Conservation (phyloP, 2,329 filamentous ascomycete species). For the Orbilia brochopaga region DNA sequence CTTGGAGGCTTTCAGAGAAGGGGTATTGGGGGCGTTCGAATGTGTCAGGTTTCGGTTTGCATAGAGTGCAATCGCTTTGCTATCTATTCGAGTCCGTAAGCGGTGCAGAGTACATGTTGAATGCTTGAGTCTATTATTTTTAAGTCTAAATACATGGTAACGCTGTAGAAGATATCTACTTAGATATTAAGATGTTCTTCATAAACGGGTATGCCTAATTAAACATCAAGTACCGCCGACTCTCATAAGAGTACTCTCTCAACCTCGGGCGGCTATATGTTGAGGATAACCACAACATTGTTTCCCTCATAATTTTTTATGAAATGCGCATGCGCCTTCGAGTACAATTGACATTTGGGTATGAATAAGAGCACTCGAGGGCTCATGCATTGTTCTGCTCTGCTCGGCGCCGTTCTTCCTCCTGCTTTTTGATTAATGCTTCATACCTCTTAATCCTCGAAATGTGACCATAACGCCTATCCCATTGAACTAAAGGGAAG, state of each 20-base stretch:
- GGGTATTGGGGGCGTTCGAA: slow-evolving; percentile 15
- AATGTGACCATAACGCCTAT: slow-evolving; percentile 62
- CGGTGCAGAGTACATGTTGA: not conserved
- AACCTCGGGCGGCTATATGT: too few relatives aligned
- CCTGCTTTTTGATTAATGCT: slow-evolving; percentile 22
- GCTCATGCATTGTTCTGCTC: slow-evolving; percentile 2
- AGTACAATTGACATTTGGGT: too few relatives aligned
- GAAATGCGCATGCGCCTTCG: not conserved
- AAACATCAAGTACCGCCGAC: too few relatives aligned
- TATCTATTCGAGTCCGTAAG: not conserved
- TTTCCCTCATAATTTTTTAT: too few relatives aligned
- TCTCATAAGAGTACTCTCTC: too few relatives aligned
- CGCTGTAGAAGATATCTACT: too few relatives aligned
- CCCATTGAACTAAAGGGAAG: slow-evolving; percentile 62
- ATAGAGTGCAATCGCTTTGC: not conserved
- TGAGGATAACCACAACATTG: too few relatives aligned
- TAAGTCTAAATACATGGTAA: not conserved
- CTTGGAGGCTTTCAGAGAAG: slow-evolving; percentile 12
- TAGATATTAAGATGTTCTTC: too few relatives aligned
- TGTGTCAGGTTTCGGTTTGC: slow-evolving; percentile 7
- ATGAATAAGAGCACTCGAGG: too few relatives aligned
- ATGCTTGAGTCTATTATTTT: not conserved
- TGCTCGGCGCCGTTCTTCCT: slow-evolving; percentile 10
- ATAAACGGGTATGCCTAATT: too few relatives aligned
- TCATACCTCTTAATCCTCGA: slow-evolving; percentile 63